These are phyloP conservation scores for Aspergillus versicolor DNA, from an alignment of 2,329 filamentous ascomycete species.

Conservation along the genomic window DNA sequence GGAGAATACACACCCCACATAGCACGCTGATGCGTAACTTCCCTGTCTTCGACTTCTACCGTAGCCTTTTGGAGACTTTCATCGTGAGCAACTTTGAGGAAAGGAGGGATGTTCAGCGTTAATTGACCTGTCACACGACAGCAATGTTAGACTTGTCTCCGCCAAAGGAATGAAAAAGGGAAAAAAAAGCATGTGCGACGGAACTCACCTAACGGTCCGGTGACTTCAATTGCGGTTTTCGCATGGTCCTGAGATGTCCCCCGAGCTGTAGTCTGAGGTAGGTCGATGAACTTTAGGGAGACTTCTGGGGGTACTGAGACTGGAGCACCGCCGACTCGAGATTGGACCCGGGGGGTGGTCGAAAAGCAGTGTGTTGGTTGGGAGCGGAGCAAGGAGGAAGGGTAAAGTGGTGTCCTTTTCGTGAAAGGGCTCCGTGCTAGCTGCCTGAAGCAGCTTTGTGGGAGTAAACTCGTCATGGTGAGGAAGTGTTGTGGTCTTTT, in stretches of 20 bases:
- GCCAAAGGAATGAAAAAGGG: too few relatives aligned
- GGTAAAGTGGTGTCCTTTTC: slow-evolving; percentile 63
- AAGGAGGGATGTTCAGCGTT: slow-evolving; percentile 75
- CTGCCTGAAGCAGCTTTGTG: slow-evolving; percentile 61
- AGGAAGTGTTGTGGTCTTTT: slow-evolving; percentile 23
- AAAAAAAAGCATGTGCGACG: neutral
- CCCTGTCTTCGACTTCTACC: slow-evolving; percentile 68
- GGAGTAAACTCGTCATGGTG: slow-evolving; percentile 64
- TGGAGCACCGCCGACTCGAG: slow-evolving; percentile 81
- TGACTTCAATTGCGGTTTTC: slow-evolving; percentile 67
- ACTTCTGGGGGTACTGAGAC: slow-evolving; percentile 83
- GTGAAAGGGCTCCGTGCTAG: slow-evolving; percentile 50
- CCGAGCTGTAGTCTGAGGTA: slow-evolving; percentile 59
- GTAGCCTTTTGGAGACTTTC: slow-evolving; percentile 60
- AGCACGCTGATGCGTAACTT: slow-evolving; percentile 73
- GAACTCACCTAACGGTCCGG: slow-evolving; percentile 70
- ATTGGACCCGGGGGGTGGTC: slow-evolving; percentile 63
- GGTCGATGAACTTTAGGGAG: slow-evolving; percentile 65
- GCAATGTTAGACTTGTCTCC: slow-evolving; percentile 10
- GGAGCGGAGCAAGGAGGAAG: slow-evolving; percentile 63
- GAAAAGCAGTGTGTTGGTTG: slow-evolving; percentile 63
- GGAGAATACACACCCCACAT: slow-evolving; percentile 79
- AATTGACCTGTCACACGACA: slow-evolving; percentile 60
- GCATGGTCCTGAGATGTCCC: slow-evolving; percentile 62
- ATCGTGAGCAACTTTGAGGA: slow-evolving; percentile 71